phyloP scores from a whole-genome alignment of 352 stramenopile species.

The Phytopythium delawarense region DNA sequence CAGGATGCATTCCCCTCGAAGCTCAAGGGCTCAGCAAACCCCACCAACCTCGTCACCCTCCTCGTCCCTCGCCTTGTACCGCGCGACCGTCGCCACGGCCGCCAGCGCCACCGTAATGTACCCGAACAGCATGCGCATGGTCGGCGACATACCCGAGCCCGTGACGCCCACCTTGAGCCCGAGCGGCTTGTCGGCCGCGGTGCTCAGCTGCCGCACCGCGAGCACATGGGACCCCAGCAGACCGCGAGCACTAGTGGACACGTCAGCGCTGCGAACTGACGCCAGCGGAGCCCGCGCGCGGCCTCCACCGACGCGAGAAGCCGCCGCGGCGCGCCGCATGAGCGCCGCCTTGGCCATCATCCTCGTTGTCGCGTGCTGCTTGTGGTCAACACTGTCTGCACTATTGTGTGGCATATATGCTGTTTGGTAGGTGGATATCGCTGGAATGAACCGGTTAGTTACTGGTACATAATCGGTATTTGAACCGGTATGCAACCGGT shows the following conservation, averaged over 20 bases:
- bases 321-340: slow-evolving; percentile 11
- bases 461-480: not conserved
- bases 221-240: not conserved
- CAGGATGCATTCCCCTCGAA: not conserved
- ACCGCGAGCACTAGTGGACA: too few species aligned
- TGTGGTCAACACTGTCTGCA: slow-evolving; percentile 11
- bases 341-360: slow-evolving; percentile 14
- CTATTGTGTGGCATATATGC: not conserved
- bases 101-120: slow-evolving; percentile 58
- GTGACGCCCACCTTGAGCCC: slow-evolving; percentile 40
- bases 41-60: slow-evolving; percentile 44
- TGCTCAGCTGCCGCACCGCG: slow-evolving; percentile 14
- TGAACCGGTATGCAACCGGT: not conserved
- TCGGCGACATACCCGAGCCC: slow-evolving; percentile 28
- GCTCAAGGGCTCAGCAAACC: not conserved
- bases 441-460: too few species aligned
- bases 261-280: not conserved
- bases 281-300: not conserved
- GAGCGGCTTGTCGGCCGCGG: slow-evolving; percentile 22
- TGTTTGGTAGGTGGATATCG: not conserved
- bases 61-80: slow-evolving; percentile 50
- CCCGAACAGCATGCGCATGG: slow-evolving; percentile 46
- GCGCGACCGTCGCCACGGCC: slow-evolving; percentile 49
- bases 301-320: slow-evolving; percentile 1
- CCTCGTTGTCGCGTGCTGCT: not conserved